Base-by-base conservation (phyloP, 2,329 filamentous ascomycete species). In the Botrytis medusae region DNA sequence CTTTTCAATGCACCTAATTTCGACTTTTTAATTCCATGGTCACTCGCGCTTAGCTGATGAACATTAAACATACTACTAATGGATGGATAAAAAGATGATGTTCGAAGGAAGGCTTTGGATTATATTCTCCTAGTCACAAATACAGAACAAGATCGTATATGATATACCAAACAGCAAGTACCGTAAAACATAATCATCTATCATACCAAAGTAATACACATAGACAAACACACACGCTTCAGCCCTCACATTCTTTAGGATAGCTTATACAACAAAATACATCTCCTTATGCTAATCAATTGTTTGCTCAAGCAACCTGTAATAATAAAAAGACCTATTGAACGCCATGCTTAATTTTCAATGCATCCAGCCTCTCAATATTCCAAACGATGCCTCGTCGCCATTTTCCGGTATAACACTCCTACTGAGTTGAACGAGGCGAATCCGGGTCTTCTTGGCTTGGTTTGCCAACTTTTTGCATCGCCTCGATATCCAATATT, bases 401-500 rank as follows among this genome's bases (percentile, higher is more conserved):
- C 32, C 16, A 68, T 57, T 20, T 5, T 48, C 51, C 14, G 51
- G 34, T 20, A 8, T 54, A 29, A 18, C 9, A 22, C 4, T 20
- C 25, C 34, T 68, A 40, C 10, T 68, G 46, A 20, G 64, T 68
- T 34, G 64, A 68, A 54, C 34, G 34, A 54, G 48, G 64, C 34
- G 64, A 68, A 4, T 68, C 46, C 16, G 46, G 25, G 6, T 40
- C 34, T 48, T 72, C 63, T 59, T 80, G 79, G 72, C 77, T 79
- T n/a, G 78, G 75, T 60, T 74, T 69, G 62, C 77, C 51, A 20
- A 81, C 76, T 71, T 69, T 77, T 75, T 81, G 80, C 79, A 80
- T 81, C 61, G 77, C 75, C 75, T 81, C 87, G 74, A 95, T 93
- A 80, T 95, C 92, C 37, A 82, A 79, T 74, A 94, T 90, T 20